Evolutionary conservation across 2,329 filamentous ascomycete genomes (phyloP), one percentile per base, ranked within the genome.

Genomic region (Albophoma yamanashiensis): DNA sequence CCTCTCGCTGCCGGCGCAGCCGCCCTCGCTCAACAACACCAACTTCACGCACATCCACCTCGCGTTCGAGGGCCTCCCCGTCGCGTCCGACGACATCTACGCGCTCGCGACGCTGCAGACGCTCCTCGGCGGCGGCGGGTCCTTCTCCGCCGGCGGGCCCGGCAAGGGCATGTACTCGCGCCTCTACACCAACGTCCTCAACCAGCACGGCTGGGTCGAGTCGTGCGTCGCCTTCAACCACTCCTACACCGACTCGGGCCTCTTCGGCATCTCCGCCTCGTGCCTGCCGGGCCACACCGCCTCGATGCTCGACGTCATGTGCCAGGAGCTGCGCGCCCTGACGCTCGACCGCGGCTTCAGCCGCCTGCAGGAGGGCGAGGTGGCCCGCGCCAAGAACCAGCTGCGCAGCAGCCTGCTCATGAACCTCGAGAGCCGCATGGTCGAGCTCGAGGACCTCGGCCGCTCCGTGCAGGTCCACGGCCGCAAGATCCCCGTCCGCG

Each of bases 81-180:
- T 99, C 70, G 87, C 85, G 27, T 93, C 89, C 3, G 86, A 91
- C 15, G 93, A 97, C 72, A 97, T 99, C 69, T 99, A 97, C 76
- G 92, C 94, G 22, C 86, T 97, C 53, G 94, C 94, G 8, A 96
- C 93, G 0, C 82, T 99, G 1, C 95, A 97, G 75, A 97, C 92
- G 1, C 88, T 99, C 12, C 89, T 99, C 40, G 94, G 94, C 61
- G 94, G 94, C 56, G 94, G 94, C 56, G 94, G 94, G 31, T 97
- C 92, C 60, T 99, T 99, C 79, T 96, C 91, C 20, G 94, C 94
- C 59, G 94, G 94, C 67, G 94, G 94, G 0, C 94, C 94, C 5
- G 94, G 94, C 58, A 99, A 99, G 79, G 94, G 94, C 73, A 99
- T 99, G 94, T 97, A 97, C 80, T 96, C 91, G 43, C 89, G 94